phyloP scores from a whole-genome alignment of 306 rosid species.

The Betula pendula region DNA sequence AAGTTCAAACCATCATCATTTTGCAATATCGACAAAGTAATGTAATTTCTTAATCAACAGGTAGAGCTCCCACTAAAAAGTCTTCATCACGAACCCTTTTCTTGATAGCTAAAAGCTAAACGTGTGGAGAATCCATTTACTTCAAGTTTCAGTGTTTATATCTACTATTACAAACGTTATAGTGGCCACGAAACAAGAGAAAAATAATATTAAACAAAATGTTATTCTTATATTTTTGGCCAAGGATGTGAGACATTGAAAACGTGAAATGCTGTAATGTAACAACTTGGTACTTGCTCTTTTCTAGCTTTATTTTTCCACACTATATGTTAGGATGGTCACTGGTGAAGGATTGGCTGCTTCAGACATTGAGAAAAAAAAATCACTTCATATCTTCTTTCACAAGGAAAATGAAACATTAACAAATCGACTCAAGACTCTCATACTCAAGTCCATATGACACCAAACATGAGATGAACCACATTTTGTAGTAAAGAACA shows the following conservation, averaged over 20 bases:
- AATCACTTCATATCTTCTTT: not conserved
- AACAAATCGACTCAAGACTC: not conserved
- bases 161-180: conserved; percentile 7
- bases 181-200: not conserved
- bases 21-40: conserved; percentile 16
- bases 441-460: not conserved
- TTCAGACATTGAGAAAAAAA: not conserved
- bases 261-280: conserved; percentile 1
- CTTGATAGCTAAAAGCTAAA: conserved; percentile 8
- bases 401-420: not conserved
- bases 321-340: not conserved
- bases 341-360: not conserved
- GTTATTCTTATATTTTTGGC: not conserved
- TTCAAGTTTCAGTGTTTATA: not conserved
- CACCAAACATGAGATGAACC: not conserved
- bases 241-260: conserved; percentile 19
- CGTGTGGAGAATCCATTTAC: conserved; percentile 13
- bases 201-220: too few relatives aligned
- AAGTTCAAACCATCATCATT: conserved; percentile 41
- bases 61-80: conserved; percentile 5
- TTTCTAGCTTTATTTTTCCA: not conserved
- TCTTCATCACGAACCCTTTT: not conserved
- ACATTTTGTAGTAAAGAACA: not conserved
- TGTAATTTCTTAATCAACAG: conserved; percentile 11
- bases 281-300: not conserved